phyloP scores from a whole-genome alignment of 345 rosid species.

The Citropsis articulata region DNA sequence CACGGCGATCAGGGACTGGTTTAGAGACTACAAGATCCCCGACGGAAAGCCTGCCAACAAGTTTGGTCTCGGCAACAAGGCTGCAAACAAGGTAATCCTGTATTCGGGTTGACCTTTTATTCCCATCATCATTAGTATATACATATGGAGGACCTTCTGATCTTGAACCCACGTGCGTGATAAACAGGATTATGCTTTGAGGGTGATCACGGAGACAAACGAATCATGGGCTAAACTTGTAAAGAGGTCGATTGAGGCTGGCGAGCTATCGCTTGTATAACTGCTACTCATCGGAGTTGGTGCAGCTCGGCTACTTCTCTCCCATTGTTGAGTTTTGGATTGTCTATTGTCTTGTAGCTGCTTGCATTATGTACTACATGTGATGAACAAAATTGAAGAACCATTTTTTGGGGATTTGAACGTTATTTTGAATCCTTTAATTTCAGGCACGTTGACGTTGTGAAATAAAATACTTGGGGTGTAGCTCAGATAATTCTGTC shows the following conservation, averaged over 20 bases:
- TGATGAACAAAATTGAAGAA: neutral
- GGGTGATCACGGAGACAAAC: constrained; percentile 75
- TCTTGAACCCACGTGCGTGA: neutral
- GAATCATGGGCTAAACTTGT: constrained; percentile 86
- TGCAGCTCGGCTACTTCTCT: constrained; percentile 5
- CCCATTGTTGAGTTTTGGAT: neutral
- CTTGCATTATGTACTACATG: neutral
- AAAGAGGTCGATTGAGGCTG: constrained; percentile 36
- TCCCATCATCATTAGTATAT: neutral
- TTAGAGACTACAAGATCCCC: constrained; percentile 93
- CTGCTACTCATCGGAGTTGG: neutral
- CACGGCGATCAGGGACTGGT: constrained; percentile 89
- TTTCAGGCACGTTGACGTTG: neutral
- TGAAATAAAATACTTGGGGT: neutral
- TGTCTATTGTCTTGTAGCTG: neutral
- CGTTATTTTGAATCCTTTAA: neutral
- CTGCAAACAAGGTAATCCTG: constrained; percentile 71
- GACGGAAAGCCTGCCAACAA: constrained; percentile 98
- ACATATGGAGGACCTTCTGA: neutral
- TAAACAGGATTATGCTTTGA: constrained; percentile 74
- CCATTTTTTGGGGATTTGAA: neutral
- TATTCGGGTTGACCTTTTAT: neutral
- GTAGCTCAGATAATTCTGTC: neutral
- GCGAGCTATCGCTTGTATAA: constrained; percentile 15
- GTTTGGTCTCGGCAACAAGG: constrained; percentile 92